Base-by-base conservation (phyloP, 2,329 filamentous ascomycete genomes). In the Colletotrichum spaethianum region DNA sequence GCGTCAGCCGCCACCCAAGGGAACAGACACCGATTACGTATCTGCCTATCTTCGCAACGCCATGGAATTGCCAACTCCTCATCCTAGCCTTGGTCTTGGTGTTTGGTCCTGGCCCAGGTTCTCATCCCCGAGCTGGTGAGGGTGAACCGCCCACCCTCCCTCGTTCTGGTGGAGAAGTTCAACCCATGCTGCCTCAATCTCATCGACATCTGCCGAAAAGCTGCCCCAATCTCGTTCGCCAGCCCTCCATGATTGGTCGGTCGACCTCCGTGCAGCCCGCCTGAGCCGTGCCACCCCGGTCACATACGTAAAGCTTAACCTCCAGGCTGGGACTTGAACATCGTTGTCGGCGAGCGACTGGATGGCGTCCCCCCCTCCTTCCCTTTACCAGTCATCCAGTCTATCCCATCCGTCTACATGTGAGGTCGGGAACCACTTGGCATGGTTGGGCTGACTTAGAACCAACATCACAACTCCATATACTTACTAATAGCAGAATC, bases 301-400 rank as follows among this genome's bases (percentile, higher is more conserved):
- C 59, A 33, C 26, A 52, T 18, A n/a, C 53, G 20, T 28, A 72
- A 72, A 72, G 59, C 69, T 69, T 72, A 72, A 72, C 65, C 65
- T 72, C 50, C 46, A 31, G 44, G 28, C 36, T 42, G 69, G 69
- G 69, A 69, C 69, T 50, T 56, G 59, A 55, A 59, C 38, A 38
- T 33, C 14, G 40, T 52, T 59, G 57, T 42, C 16, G 46, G 36
- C 36, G 28, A 31, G 46, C 16, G 38, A 36, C 40, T 61, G 46
- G 55, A 61, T 12, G 50, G 53, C 63, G 63, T 46, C 60, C 5
- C 33, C 63, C 63, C 65, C n/a, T n/a, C n/a, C n/a, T n/a, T n/a
- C n/a, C n/a, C n/a, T n/a, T n/a, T 31, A 38, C 55, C 48, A 57
- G 14, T 26, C n/a, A 52, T 31, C 28, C 42, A 63, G 31, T 42